A percentile compares a stretch with the other conserved stretches of the same genome.
Conservation (phyloP, 768 basidiomycete genomes). For the Leccinum rimulosum region DNA sequence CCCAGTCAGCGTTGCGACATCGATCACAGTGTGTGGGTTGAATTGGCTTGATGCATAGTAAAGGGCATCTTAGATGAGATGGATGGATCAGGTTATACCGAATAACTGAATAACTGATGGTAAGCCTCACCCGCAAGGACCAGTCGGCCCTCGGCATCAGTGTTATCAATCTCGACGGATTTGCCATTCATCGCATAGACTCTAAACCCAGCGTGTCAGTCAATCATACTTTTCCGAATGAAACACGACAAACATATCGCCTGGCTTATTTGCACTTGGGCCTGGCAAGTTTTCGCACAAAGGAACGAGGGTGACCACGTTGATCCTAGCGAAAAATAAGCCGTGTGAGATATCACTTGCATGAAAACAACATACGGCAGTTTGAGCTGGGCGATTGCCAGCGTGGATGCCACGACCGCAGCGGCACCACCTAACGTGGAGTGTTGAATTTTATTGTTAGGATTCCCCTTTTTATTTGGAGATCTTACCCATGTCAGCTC, state of each 20-base stretch:
- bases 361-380: conserved; percentile 58
- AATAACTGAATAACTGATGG: not conserved
- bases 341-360: not conserved
- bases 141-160: conserved; percentile 80
- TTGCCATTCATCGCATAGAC: conserved; percentile 89
- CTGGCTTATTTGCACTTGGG: conserved; percentile 64
- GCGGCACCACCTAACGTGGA: conserved; percentile 65
- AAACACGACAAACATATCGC: conserved; percentile 62
- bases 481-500: conserved; percentile 76
- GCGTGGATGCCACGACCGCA: conserved; percentile 64
- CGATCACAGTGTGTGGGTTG: conserved; percentile 80
- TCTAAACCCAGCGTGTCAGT: conserved; percentile 33
- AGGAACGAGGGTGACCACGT: conserved; percentile 69
- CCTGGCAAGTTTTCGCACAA: conserved; percentile 88
- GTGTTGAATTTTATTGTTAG: not conserved
- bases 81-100: not conserved
- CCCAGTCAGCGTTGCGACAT: conserved; percentile 88
- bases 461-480: too few species aligned
- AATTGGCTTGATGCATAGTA: conserved; percentile 77
- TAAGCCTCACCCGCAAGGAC: conserved; percentile 59
- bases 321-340: conserved; percentile 47
- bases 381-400: conserved; percentile 77
- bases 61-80: conserved; percentile 57
- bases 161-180: conserved; percentile 83
- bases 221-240: not conserved